Evolutionary conservation across 108 stramenopile genomes (phyloP), one percentile per base, ranked within the genome.

Genomic region (Cyclotella atomus): DNA sequence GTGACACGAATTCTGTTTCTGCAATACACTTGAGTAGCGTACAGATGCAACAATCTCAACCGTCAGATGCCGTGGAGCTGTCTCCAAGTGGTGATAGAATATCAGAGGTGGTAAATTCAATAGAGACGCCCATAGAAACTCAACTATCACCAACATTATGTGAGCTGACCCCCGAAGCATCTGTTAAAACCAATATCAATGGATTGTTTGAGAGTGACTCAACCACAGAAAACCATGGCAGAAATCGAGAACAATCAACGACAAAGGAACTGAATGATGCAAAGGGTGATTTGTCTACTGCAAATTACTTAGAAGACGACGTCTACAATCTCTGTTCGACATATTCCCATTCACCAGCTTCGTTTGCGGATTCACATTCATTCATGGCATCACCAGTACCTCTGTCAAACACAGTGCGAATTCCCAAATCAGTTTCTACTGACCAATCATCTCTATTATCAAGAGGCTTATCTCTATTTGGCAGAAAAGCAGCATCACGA

Each of bases 381-480:
- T 33, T 19, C 7, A 59, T 33, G 56, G 10, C 56, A 5, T 33
- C 56, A 52, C 20, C 12, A 52, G 23, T 23, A 52, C 52, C n/a
- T 52, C 52, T 23, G 21, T 23, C 20, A 52, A 41, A 12, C 9
- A 6, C 12, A 6, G 38, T 41, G 9, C 38, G 12, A 41, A 41
- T 9, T 41, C 38, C 38, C 6, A 9, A 41, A 41, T 71, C 71
- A 52, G 17, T 20, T n/a, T n/a, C 21, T 12, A 33, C 33, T 0
- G 59, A 71, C 21, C 59, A 61, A 36, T 71, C 71, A 3, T 71
- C 71, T 52, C 20, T 74, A 17, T 57, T 74, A 17, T 52, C 63
- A n/a, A 29, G 73, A 32, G 73, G 73, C 16, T 21, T 74, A 17
- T 65, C 63, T 60, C 62, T 74, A 19, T 57, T 74, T 41, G 64